Evolutionary conservation across 257 asterid species (phyloP), one percentile per base, ranked within the genome.

Genomic region (Catharanthus roseus): DNA sequence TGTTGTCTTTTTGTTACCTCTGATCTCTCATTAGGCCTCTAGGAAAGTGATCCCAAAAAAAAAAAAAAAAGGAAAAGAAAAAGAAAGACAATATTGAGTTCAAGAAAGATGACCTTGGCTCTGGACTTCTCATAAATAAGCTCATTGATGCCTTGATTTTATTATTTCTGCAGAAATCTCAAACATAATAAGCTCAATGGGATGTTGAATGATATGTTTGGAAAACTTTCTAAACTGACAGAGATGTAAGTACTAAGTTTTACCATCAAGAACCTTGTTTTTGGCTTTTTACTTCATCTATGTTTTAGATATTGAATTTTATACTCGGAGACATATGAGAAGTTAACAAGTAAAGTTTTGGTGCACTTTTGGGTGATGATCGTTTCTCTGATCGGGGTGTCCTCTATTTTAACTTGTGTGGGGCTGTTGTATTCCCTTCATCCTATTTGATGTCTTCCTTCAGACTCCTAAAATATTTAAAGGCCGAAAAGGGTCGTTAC

Each of bases 131-230:
- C 64, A 21, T 65, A 73, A 60, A 42, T 26, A 26, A 12, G 12
- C 16, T 58, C 28, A 23, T 12, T 41, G 57, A 23, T 28, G 45
- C 8, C 54, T 71, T 38, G 51, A 50, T 72, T 28, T 68, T 72
- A 29, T 65, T 34, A 70, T 33, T 58, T 68, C 55, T 70, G 64
- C 90, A 86, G 91, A 72, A 50, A 81, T 77, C 76, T 86, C 50
- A 75, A 78, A 61, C 75, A 74, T 57, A 86, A 86, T 77, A 79
- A 86, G 77, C 86, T 86, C 63, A 79, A 85, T 23, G 91, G 91
- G 62, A 86, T 78, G 70, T 49, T 86, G 78, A 75, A 74, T 66
- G 87, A 82, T 74, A 79, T 84, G 75, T 86, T 86, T 72, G 75
- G 77, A 68, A 63, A 79, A 71, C 87, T 86, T 68, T 53, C 87